Conservation (phyloP, 2,329 filamentous ascomycete species). For the Cladophialophora exuberans region DNA sequence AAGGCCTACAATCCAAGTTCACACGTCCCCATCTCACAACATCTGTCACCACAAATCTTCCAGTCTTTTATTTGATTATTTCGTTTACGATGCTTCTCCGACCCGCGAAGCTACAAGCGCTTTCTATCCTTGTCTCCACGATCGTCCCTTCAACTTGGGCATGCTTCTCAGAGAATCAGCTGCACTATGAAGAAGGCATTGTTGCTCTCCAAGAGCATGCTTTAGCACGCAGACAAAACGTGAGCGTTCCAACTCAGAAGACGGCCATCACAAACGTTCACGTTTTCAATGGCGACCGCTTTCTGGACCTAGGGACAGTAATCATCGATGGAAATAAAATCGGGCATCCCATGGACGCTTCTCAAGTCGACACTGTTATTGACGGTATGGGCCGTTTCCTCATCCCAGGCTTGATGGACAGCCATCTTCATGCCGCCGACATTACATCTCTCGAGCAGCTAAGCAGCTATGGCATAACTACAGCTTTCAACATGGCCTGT, state of each 20-base stretch:
- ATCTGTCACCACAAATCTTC: too few relatives aligned
- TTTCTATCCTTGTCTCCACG: not conserved
- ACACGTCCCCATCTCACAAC: too few relatives aligned
- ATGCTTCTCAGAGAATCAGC: not conserved
- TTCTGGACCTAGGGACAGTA: not conserved
- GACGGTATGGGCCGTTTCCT: conserved; percentile 28
- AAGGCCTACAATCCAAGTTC: too few relatives aligned
- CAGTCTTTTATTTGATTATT: not conserved
- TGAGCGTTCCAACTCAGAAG: not conserved
- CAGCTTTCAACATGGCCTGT: conserved; percentile 27
- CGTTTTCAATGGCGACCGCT: not conserved
- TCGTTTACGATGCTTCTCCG: not conserved
- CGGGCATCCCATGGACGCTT: not conserved
- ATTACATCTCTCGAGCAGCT: conserved; percentile 21
- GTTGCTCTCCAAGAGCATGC: not conserved
- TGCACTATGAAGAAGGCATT: not conserved
- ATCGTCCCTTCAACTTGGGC: not conserved
- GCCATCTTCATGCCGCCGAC: conserved; percentile 28
- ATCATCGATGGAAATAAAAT: not conserved
- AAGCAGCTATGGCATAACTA: conserved; percentile 32
- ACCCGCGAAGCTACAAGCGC: not conserved
- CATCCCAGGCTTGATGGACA: conserved; percentile 35
- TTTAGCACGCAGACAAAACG: not conserved
- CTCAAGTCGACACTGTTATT: conserved; percentile 9
- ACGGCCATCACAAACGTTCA: conserved; percentile 5